Base-by-base conservation (phyloP, 2,329 filamentous ascomycete species). In the Xylaria sp. region DNA sequence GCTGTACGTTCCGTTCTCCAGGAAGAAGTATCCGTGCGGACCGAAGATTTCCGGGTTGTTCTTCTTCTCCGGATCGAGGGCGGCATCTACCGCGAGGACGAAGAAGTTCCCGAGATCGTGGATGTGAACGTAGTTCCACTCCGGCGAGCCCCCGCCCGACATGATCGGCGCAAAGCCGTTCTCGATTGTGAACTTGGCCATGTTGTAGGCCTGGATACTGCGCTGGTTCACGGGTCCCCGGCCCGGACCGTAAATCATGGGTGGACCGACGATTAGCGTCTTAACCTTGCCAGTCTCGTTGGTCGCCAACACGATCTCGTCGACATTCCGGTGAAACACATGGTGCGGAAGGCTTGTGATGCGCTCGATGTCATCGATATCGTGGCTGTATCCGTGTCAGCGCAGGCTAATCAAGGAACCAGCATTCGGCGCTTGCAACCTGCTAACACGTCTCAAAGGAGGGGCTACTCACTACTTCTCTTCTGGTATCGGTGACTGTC, bases 301-400 rank as follows among this genome's bases (percentile, higher is more conserved):
- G 48, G 81, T 78, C 0, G 73, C 81, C 34, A 84, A 81, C n/a
- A 94, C 86, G 28, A 92, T 84, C 76, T 89, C 87, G 79, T 95
- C 92, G 3, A 93, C 87, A 74, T 90, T 83, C 15, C 90, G 87
- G 80, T 94, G 92, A 28, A 84, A 76, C 10, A 85, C 89, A 0
- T 80, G 75, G 74, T 89, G 86, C 0, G 89, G 89, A 0, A 92
- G 75, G 12, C 76, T 83, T 1, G 87, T 81, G 44, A 91, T 81
- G 54, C 86, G 85, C 13, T 82, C 80, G 46, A 92, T 84, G 60
- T 85, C 86, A 10, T 86, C 82, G 73, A 88, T 83, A 72, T 92
- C 90, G 74, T 89, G 81, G 78, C 70, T 72, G 1, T 37, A n/a
- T 10, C 9, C 4, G 55, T 5, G 50, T 70, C 34, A 72, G 54